Percentiles rank a stretch among this genome's conserved stretches.
Evolutionary conservation across 2,329 filamentous ascomycete species (phyloP).

Genomic region (Claviceps africana): DNA sequence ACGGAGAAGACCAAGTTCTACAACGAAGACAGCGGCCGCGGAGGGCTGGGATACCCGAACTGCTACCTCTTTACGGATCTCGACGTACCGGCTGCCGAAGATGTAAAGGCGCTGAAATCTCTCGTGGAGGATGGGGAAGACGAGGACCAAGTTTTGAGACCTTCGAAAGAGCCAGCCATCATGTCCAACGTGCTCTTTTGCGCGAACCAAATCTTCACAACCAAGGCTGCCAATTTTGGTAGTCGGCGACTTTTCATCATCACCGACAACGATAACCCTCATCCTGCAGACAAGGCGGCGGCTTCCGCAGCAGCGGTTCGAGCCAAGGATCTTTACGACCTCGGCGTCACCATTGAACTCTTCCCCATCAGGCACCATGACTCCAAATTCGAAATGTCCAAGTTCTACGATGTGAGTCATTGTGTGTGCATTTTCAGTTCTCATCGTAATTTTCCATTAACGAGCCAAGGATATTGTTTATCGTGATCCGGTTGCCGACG

Average conservation of each 20-base stretch:
- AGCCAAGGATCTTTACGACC: conserved; percentile 88
- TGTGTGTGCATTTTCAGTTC: neutral
- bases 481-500: conserved; percentile 57
- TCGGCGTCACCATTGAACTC: conserved; percentile 81
- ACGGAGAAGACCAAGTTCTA: conserved; percentile 74
- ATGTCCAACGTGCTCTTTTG: conserved; percentile 91
- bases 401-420: conserved; percentile 72
- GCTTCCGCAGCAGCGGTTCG: conserved; percentile 68
- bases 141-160: conserved; percentile 51
- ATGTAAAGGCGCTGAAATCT: conserved; percentile 66
- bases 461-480: conserved; percentile 70
- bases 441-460: neutral
- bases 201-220: conserved; percentile 92
- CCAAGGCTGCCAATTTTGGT: conserved; percentile 84
- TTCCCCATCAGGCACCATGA: conserved; percentile 71
- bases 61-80: conserved; percentile 87
- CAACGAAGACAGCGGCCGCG: conserved; percentile 46
- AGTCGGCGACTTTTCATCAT: conserved; percentile 90
- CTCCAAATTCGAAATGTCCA: conserved; percentile 62
- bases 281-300: conserved; percentile 55
- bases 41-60: conserved; percentile 61
- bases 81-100: conserved; percentile 71
- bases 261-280: conserved; percentile 84
- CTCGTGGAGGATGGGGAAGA: conserved; percentile 69
- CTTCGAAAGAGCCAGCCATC: conserved; percentile 53